Evolutionary conservation across 2,329 filamentous ascomycete genomes (phyloP).

Genomic region (Ophiostoma fasciatum): DNA sequence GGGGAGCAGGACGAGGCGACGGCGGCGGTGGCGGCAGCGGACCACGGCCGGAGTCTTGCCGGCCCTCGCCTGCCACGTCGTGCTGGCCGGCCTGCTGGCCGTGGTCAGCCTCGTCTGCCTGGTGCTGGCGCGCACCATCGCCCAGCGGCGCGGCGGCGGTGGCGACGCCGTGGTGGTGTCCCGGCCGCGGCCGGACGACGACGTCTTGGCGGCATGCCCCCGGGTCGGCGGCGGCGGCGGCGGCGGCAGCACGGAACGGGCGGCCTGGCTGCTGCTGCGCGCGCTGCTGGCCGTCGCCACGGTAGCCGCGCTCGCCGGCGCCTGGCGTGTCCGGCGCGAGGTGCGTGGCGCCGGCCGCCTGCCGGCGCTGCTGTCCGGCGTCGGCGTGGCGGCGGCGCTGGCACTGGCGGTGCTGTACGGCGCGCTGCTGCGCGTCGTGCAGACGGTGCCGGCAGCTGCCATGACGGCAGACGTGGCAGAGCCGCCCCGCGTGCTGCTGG

Average conservation of each 20-base stretch:
- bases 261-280: conserved; percentile 28
- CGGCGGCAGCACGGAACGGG: too few relatives aligned
- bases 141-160: neutral
- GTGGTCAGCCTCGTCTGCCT: conserved; percentile 23
- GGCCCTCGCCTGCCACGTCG: conserved; percentile 32
- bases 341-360: neutral
- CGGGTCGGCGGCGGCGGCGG: too few relatives aligned
- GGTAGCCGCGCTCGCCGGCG: conserved; percentile 29
- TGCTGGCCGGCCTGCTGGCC: conserved; percentile 26
- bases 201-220: too few relatives aligned
- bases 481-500: conserved; percentile 17
- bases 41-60: too few relatives aligned
- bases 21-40: too few relatives aligned
- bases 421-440: conserved; percentile 14
- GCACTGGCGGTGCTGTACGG: conserved; percentile 3
- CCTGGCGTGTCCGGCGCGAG: too few relatives aligned
- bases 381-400: neutral
- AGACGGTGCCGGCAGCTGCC: too few relatives aligned
- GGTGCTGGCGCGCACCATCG: conserved; percentile 17
- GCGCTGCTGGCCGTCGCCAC: conserved; percentile 29
- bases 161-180: conserved; percentile 15
- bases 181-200: too few relatives aligned
- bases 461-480: too few relatives aligned
- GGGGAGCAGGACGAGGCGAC: neutral
- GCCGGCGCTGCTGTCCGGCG: conserved; percentile 19